Evolutionary conservation across 805 yeast species (phyloP).

Genomic region (Pichia sporocuriosa): DNA sequence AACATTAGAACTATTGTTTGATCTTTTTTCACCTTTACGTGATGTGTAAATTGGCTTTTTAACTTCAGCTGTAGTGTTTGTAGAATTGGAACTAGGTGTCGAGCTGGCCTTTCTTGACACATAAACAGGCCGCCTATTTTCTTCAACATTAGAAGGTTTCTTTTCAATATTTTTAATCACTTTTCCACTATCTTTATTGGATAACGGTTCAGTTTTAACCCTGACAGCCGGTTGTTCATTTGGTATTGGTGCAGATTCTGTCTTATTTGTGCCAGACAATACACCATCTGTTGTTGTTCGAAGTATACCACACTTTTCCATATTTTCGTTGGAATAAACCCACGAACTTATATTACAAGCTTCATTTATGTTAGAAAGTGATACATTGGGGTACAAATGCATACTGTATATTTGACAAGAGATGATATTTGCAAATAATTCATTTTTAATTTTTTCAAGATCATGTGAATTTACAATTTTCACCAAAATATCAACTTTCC

Average conservation of each 20-base stretch:
- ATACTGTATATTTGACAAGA: slow-evolving; percentile 22
- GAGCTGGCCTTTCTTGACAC: slow-evolving; percentile 14
- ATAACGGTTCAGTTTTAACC: background rate
- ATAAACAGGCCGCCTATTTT: slow-evolving; percentile 15
- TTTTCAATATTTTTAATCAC: background rate
- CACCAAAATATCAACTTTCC: slow-evolving; percentile 4
- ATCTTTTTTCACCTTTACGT: slow-evolving; percentile 15
- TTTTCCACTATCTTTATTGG: too few species aligned
- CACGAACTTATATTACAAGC: slow-evolving; percentile 12
- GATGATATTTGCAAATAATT: slow-evolving; percentile 12
- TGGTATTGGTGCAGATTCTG: background rate
- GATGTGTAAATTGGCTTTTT: slow-evolving; percentile 9
- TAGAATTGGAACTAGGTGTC: too few species aligned
- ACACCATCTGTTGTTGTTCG: slow-evolving; percentile 14
- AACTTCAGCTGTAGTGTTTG: background rate
- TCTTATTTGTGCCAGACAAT: background rate
- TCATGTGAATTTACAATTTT: slow-evolving; percentile 11
- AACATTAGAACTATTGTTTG: slow-evolving; percentile 15
- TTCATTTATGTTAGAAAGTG: slow-evolving; percentile 19
- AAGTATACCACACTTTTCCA: slow-evolving; percentile 23
- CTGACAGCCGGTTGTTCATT: background rate
- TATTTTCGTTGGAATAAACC: slow-evolving; percentile 16
- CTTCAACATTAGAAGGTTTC: background rate
- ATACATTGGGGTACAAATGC: slow-evolving; percentile 13
- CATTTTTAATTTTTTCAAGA: slow-evolving; percentile 16